Evolutionary conservation across 2,329 filamentous ascomycete species (phyloP).

Genomic region (Aspergillus niger): DNA sequence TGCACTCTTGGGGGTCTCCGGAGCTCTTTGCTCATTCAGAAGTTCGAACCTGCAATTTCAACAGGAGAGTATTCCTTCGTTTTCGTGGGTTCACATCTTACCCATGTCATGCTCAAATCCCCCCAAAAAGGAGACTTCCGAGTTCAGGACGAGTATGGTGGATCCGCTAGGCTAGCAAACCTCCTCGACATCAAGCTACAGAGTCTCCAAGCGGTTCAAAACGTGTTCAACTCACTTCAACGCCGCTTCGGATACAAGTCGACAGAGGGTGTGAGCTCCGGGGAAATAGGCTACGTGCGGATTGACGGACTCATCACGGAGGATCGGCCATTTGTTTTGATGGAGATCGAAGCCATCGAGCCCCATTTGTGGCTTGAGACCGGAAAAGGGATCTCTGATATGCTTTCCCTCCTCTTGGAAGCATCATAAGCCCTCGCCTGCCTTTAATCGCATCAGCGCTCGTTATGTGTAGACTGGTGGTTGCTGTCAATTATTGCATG

Average conservation of each 20-base stretch:
- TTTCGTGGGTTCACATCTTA: not conserved
- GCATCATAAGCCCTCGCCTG: not conserved
- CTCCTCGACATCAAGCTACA: not conserved
- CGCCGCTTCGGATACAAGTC: not conserved
- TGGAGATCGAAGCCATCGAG: slow-evolving; percentile 8
- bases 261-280: not conserved
- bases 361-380: not conserved
- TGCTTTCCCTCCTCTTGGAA: not conserved
- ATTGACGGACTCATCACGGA: slow-evolving; percentile 2
- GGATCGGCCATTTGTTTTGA: slow-evolving; percentile 5
- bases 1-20: not conserved
- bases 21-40: not conserved
- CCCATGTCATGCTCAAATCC: not conserved
- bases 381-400: not conserved
- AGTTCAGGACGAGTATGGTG: not conserved
- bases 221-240: not conserved
- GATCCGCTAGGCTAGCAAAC: not conserved
- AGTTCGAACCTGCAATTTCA: not conserved
- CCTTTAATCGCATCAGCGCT: too few relatives aligned
- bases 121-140: not conserved
- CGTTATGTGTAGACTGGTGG: too few relatives aligned
- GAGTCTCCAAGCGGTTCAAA: not conserved
- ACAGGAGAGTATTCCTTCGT: slow-evolving; percentile 3
- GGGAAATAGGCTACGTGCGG: not conserved
- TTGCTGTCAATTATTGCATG: too few relatives aligned